Conservation (phyloP, 1,284 basidiomycete species). For the Trametes polyzona region DNA sequence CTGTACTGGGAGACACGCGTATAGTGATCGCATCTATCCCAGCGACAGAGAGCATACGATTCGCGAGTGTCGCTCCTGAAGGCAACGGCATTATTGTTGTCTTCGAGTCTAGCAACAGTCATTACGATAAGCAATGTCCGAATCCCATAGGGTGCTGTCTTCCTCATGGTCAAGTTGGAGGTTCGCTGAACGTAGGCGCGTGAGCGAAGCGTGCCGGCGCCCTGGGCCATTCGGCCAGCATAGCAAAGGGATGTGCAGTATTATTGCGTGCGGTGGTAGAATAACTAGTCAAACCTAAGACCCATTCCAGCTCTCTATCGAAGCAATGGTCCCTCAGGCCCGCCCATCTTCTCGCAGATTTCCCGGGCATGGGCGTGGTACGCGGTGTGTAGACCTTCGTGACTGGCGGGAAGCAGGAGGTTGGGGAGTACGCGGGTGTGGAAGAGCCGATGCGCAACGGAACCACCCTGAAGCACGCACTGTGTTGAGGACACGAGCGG, state of each 20-base stretch:
- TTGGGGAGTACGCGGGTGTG: slow-evolving; percentile 68
- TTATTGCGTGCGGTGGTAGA: slow-evolving; percentile 24
- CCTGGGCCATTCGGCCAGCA: too few species aligned
- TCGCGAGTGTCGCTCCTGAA: too few species aligned
- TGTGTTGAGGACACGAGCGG: background rate
- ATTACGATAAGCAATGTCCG: too few species aligned
- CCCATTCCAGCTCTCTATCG: slow-evolving; percentile 14
- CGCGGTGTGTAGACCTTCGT: slow-evolving; percentile 53
- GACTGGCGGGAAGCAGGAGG: slow-evolving; percentile 47
- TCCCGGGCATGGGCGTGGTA: slow-evolving; percentile 53
- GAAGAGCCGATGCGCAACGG: slow-evolving; percentile 65
- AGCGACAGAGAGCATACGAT: too few species aligned
- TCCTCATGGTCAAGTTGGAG: too few species aligned
- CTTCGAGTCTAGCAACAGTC: too few species aligned
- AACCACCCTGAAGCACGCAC: slow-evolving; percentile 50
- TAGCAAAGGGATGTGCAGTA: slow-evolving; percentile 16
- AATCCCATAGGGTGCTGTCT: too few species aligned
- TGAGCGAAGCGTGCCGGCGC: too few species aligned
- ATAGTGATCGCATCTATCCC: too few species aligned
- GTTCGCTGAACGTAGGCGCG: too few species aligned
- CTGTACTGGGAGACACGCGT: too few species aligned
- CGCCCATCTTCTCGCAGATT: slow-evolving; percentile 54
- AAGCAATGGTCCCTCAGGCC: slow-evolving; percentile 34
- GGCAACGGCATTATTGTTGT: too few species aligned
- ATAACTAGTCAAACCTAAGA: slow-evolving; percentile 21